These are phyloP conservation scores for Blastomyces emzantsi DNA, from an alignment of 2,329 filamentous ascomycete species.

Conservation along the genomic window DNA sequence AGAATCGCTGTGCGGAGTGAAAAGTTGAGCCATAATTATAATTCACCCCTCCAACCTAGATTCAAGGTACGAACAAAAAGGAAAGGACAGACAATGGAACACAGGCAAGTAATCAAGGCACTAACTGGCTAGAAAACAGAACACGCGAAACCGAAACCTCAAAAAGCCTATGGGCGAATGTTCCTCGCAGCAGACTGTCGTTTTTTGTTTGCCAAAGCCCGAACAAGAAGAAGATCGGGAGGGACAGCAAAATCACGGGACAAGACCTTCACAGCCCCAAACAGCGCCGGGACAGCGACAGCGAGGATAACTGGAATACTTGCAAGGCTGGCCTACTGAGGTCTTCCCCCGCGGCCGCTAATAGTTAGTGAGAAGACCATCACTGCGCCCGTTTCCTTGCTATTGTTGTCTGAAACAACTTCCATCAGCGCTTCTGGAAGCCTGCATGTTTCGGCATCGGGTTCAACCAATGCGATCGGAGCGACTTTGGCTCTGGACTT, in stretches of 20 bases:
- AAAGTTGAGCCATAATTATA: conserved; percentile 16
- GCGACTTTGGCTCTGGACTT: background rate
- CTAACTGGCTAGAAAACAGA: background rate
- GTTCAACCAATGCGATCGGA: background rate
- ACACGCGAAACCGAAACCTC: background rate
- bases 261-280: background rate
- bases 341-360: background rate
- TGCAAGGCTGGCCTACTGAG: too few relatives aligned
- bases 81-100: background rate
- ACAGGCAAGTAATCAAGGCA: background rate
- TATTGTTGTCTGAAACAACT: conserved; percentile 5
- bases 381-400: background rate
- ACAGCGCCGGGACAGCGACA: background rate
- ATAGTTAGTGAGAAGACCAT: background rate
- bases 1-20: conserved; percentile 12
- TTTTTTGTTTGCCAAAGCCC: background rate
- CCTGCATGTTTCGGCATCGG: background rate
- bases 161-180: background rate
- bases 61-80: background rate
- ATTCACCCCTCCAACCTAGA: background rate
- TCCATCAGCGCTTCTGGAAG: conserved; percentile 5
- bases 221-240: background rate
- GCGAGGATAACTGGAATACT: background rate
- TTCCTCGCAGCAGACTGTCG: background rate
- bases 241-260: background rate